These are phyloP conservation scores for Austroboletus novae-zelandiae DNA, from an alignment of 1,284 basidiomycete species.

Conservation along the genomic window DNA sequence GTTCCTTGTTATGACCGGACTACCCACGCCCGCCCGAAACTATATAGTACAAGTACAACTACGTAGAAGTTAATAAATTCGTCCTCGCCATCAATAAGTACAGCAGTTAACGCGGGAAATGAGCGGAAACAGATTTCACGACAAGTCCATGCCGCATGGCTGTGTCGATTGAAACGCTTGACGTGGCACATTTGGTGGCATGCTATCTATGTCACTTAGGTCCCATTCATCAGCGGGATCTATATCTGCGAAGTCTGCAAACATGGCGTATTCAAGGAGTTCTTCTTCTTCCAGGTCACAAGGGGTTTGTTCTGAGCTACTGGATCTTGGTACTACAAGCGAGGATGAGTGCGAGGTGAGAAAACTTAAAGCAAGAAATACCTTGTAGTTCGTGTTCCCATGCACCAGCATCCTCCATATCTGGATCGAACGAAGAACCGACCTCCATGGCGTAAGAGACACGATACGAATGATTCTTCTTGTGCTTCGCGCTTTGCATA, in stretches of 20 bases:
- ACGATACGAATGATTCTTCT: conserved; percentile 49
- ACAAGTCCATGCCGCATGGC: conserved; percentile 27
- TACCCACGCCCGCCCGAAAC: too few species aligned
- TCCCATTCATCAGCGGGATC: conserved; percentile 20
- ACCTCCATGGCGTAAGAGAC: conserved; percentile 66
- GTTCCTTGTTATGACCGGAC: too few species aligned
- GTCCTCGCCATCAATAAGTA: neutral
- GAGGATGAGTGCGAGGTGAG: neutral
- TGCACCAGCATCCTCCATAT: conserved; percentile 54
- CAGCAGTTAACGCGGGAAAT: neutral
- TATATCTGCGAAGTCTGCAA: conserved; percentile 55
- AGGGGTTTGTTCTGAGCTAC: conserved; percentile 31
- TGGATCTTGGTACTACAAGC: conserved; percentile 7
- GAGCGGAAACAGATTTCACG: conserved; percentile 18
- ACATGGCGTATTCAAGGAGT: conserved; percentile 57
- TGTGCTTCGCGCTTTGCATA: conserved; percentile 49
- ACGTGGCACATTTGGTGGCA: neutral
- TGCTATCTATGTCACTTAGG: conserved; percentile 25
- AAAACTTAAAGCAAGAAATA: conserved; percentile 12
- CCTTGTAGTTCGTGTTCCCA: conserved; percentile 59
- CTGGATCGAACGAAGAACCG: conserved; percentile 71
- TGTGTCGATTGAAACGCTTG: neutral
- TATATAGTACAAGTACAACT: neutral
- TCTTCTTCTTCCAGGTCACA: conserved; percentile 56
- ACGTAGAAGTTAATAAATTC: neutral